Conservation (phyloP, 2,329 filamentous ascomycete genomes). For the Chalaropsis thielavioides region DNA sequence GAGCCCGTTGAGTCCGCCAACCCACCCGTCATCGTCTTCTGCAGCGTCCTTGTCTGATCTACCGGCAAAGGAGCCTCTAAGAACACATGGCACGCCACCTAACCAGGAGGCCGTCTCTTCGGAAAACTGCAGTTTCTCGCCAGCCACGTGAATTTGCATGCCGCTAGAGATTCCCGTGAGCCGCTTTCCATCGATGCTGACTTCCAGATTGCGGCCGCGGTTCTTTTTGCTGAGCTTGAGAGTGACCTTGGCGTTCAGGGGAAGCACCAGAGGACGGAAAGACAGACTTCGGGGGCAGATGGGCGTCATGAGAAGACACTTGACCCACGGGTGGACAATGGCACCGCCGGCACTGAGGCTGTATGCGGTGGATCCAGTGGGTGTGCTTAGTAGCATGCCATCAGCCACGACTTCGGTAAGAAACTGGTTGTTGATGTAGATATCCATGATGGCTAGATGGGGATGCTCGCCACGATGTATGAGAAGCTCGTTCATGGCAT, state of each 20-base stretch:
- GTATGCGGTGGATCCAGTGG: slow-evolving; percentile 91
- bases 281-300: slow-evolving; percentile 87
- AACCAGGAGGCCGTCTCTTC: slow-evolving; percentile 71
- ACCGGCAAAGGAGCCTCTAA: slow-evolving; percentile 43
- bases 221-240: slow-evolving; percentile 71
- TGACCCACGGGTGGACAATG: slow-evolving; percentile 87
- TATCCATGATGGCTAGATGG: slow-evolving; percentile 81
- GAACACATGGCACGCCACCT: slow-evolving; percentile 84
- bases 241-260: slow-evolving; percentile 70
- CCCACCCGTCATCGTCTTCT: slow-evolving; percentile 82
- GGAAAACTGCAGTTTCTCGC: slow-evolving; percentile 63
- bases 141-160: slow-evolving; percentile 76
- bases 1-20: slow-evolving; percentile 80
- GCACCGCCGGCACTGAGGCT: slow-evolving; percentile 82
- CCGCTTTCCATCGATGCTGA: slow-evolving; percentile 64
- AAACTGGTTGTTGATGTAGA: slow-evolving; percentile 77
- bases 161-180: slow-evolving; percentile 55
- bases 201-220: slow-evolving; percentile 58
- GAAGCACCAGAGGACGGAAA: slow-evolving; percentile 81
- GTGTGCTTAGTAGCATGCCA: slow-evolving; percentile 85
- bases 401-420: slow-evolving; percentile 90
- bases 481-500: slow-evolving; percentile 88
- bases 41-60: slow-evolving; percentile 21
- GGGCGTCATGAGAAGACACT: slow-evolving; percentile 76
- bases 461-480: slow-evolving; percentile 83